These are phyloP conservation scores for Colletotrichum ledebouriae DNA, from an alignment of 2,329 filamentous ascomycete species.

Conservation along the genomic window DNA sequence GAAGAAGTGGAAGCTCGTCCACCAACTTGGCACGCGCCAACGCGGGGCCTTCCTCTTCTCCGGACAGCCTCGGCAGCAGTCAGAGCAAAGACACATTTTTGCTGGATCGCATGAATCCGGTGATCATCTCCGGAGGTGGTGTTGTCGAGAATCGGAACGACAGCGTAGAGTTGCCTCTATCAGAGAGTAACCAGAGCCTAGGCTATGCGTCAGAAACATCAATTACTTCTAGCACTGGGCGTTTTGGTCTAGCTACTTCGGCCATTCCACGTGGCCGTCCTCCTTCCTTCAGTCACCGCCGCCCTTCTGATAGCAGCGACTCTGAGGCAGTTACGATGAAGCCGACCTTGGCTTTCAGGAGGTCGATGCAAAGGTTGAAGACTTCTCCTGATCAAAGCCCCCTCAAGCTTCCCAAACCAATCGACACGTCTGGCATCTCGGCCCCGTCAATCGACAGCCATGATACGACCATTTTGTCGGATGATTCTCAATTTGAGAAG, in stretches of 20 bases:
- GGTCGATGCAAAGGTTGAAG: conserved; percentile 66
- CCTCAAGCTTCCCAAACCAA: conserved; percentile 66
- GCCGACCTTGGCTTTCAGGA: conserved; percentile 66
- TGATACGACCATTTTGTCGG: conserved; percentile 69
- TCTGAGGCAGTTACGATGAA: conserved; percentile 63
- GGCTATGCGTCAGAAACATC: conserved; percentile 57
- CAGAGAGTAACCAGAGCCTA: conserved; percentile 65
- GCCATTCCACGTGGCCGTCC: conserved; percentile 58
- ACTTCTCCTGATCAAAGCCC: conserved; percentile 58
- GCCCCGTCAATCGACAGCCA: conserved; percentile 68
- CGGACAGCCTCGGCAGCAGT: conserved; percentile 63
- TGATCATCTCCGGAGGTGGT: conserved; percentile 75
- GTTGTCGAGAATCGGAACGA: conserved; percentile 72
- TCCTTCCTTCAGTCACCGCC: conserved; percentile 49
- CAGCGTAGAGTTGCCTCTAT: conserved; percentile 61
- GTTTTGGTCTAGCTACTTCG: conserved; percentile 67
- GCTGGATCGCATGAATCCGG: conserved; percentile 73
- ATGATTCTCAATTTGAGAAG: conserved; percentile 64
- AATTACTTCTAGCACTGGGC: conserved; percentile 55
- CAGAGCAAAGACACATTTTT: conserved; percentile 68
- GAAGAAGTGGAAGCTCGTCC: conserved; percentile 73
- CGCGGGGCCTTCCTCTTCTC: conserved; percentile 60
- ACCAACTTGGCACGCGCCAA: conserved; percentile 62
- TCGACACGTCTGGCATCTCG: conserved; percentile 59
- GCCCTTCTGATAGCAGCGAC: conserved; percentile 70